Percentiles rank a stretch among this genome's conserved stretches.
These are phyloP conservation scores for Vaccinium corymbosum DNA, from an alignment of 148 eudicot genomes.

Conservation along the genomic window DNA sequence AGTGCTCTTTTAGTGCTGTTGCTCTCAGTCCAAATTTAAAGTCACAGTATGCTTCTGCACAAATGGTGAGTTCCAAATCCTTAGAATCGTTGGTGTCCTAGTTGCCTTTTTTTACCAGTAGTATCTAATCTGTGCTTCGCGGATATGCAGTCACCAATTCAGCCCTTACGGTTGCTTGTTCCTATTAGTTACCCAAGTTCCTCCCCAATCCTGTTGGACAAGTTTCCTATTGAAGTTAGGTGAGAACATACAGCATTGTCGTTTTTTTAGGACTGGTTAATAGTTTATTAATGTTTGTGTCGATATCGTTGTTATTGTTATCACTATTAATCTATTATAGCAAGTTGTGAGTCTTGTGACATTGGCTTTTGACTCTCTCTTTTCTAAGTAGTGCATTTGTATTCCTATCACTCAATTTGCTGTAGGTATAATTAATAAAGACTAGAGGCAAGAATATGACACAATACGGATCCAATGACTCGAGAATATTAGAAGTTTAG, in stretches of 20 bases:
- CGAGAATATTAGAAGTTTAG: neutral
- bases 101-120: conserved; percentile 3
- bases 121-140: conserved; percentile 17
- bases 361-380: neutral
- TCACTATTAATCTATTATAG: neutral
- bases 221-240: conserved; percentile 84
- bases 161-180: conserved; percentile 79
- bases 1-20: conserved; percentile 73
- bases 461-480: neutral
- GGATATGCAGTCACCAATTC: conserved; percentile 78
- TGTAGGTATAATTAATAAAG: neutral
- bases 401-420: neutral
- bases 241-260: conserved; percentile 23
- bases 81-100: neutral
- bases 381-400: too few relatives aligned
- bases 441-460: neutral
- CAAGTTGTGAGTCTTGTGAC: neutral
- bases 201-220: conserved; percentile 83
- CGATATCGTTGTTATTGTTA: neutral
- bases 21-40: conserved; percentile 79
- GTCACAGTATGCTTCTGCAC: conserved; percentile 76
- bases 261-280: neutral
- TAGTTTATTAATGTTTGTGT: neutral
- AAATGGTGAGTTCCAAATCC: conserved; percentile 53
- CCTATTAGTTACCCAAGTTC: conserved; percentile 87